A percentile compares a stretch with the other conserved stretches of the same genome.
Evolutionary conservation across 176 grass and related monocot species (phyloP).

Genomic region (Canna indica): DNA sequence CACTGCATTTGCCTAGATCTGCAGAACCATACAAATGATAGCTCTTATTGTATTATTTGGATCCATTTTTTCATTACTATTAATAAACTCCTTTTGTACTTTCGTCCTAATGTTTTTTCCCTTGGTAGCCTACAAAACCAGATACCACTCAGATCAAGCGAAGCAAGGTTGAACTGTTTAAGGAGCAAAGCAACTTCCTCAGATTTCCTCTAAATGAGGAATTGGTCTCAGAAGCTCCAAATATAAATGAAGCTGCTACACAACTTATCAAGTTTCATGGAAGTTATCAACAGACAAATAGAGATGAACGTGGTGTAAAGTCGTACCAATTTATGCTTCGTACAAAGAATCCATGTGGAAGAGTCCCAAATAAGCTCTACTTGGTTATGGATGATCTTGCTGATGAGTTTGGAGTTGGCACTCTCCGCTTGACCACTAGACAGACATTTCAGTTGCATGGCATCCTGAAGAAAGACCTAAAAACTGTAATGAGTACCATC

Average conservation of each 20-base stretch:
- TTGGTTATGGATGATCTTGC: conserved; percentile 81
- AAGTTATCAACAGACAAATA: conserved; percentile 85
- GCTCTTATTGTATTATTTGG: no score
- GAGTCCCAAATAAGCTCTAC: conserved; percentile 82
- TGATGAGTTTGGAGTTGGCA: conserved; percentile 90
- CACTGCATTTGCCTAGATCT: no score
- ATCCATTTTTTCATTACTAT: no score
- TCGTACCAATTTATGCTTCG: conserved; percentile 96
- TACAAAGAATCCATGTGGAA: conserved; percentile 91
- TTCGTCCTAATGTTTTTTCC: no score
- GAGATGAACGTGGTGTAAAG: conserved; percentile 72
- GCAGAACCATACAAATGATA: no score
- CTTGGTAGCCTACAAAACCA: conserved; percentile 62
- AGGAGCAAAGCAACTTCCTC: conserved; percentile 93
- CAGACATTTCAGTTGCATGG: conserved; percentile 98
- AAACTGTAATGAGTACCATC: conserved; percentile 70
- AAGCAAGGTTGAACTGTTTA: conserved; percentile 97
- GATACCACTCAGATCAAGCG: conserved; percentile 55
- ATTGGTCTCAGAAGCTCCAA: conserved; percentile 57
- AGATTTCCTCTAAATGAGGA: conserved; percentile 91
- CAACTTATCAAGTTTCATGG: conserved; percentile 97
- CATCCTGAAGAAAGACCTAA: conserved; percentile 85
- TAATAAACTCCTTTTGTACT: no score
- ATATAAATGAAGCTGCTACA: conserved; percentile 75
- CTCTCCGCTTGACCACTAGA: conserved; percentile 79